phyloP scores from a whole-genome alignment of 169 alveolate genomes.

The Plasmodium yoelii region DNA sequence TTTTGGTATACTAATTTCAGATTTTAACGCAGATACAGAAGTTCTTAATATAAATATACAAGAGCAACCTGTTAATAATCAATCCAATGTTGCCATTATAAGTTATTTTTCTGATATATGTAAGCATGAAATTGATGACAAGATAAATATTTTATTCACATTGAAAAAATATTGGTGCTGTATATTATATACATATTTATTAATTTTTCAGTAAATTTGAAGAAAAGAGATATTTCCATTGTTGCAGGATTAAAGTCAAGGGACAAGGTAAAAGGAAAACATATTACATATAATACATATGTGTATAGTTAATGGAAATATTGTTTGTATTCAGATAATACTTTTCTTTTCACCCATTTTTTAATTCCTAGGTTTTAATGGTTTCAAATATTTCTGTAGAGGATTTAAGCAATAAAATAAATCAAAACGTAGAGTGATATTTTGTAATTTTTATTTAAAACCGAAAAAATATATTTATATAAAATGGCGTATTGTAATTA shows the following conservation, averaged over 20 bases:
- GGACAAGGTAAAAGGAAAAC: conserved; percentile 82
- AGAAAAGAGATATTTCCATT: conserved; percentile 86
- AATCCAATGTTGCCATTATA: conserved; percentile 89
- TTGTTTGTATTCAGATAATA: background rate
- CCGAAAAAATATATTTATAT: conserved; percentile 2
- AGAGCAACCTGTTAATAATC: conserved; percentile 92
- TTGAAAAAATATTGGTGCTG: background rate
- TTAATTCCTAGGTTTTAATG: conserved; percentile 51
- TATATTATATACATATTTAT: conserved; percentile 1
- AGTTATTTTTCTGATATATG: conserved; percentile 83
- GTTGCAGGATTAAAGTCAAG: conserved; percentile 90
- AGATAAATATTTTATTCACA: background rate
- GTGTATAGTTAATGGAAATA: background rate
- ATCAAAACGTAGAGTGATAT: conserved; percentile 57
- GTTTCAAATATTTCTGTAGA: conserved; percentile 74
- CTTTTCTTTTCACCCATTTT: background rate
- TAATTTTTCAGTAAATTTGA: conserved; percentile 79
- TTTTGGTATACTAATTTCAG: conserved; percentile 13
- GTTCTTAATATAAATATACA: conserved; percentile 86
- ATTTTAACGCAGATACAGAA: conserved; percentile 77
- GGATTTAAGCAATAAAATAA: conserved; percentile 62
- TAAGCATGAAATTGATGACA: conserved; percentile 38
- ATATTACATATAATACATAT: background rate
- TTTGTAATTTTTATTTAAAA: conserved; percentile 6
- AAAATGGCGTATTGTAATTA: conserved; percentile 2